phyloP scores from a whole-genome alignment of 768 basidiomycete species.

The Cyclocybe aegerita region DNA sequence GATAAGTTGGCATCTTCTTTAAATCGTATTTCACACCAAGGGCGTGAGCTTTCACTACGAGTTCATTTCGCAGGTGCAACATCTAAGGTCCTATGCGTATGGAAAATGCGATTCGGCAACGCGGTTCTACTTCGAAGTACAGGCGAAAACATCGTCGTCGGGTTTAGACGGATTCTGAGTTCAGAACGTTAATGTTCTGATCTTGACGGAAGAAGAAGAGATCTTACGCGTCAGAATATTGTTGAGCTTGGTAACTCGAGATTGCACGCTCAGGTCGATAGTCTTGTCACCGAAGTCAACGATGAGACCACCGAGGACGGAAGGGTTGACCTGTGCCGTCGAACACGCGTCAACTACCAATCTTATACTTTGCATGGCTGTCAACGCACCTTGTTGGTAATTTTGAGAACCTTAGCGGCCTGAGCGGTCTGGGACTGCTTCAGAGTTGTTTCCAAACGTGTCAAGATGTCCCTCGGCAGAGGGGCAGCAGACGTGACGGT shows the following conservation, averaged over 20 bases:
- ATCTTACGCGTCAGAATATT: conserved; percentile 77
- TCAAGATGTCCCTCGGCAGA: conserved; percentile 72
- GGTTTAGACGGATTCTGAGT: conserved; percentile 37
- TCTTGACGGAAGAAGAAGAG: background rate
- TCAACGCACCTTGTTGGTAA: conserved; percentile 81
- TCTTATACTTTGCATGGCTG: background rate
- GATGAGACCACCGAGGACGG: conserved; percentile 88
- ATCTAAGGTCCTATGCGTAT: too few species aligned
- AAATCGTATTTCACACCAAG: too few species aligned
- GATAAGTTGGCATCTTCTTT: too few species aligned
- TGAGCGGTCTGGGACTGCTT: conserved; percentile 86
- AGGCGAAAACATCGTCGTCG: too few species aligned
- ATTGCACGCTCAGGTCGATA: conserved; percentile 92
- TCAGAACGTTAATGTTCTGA: background rate
- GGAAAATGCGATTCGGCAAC: too few species aligned
- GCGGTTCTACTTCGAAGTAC: too few species aligned
- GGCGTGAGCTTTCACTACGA: too few species aligned
- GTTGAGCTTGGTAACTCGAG: conserved; percentile 95
- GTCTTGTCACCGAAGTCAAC: conserved; percentile 99
- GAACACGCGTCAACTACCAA: too few species aligned
- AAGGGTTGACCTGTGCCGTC: conserved; percentile 74
- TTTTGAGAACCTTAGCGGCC: conserved; percentile 83
- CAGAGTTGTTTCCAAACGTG: conserved; percentile 79
- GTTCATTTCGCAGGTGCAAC: too few species aligned
- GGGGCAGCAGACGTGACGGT: conserved; percentile 86